Evolutionary conservation across 129 eudicot species (phyloP), one percentile per base, ranked within the genome.

Genomic region (Artemisia tridentata): DNA sequence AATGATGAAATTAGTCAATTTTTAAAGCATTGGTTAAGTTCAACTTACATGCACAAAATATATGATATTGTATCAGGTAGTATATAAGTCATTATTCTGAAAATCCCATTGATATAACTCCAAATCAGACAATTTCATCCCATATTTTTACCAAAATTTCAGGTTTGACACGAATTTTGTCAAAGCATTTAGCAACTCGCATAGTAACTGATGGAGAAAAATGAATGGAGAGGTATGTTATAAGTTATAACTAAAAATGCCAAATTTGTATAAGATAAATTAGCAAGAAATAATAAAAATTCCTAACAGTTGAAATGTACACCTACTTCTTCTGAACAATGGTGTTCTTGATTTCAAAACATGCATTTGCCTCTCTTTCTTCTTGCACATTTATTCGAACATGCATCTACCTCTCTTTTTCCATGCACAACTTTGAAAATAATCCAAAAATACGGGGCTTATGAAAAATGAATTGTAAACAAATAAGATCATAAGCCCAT

Each of bases 151-250:
- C 98, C 98, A 72, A 89, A 92, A 65, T 92, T 92, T 80, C 98
- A 3, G 98, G 98, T 76, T 92, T 92, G 72, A 92, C 96, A 66
- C 98, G 95, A 69, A 92, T 92, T 85, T 92, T 92, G 21, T 92
- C 98, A 70, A 92, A 92, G 84, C 98, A 92, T 80, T 92, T 95
- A 73, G 96, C 90, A 74, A 92, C 92, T 47, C 98, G 86, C 71
- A 92, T 61, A 17, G 98, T 95, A 79, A 92, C 77, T 38, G 98
- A 74, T 46, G 98, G 98, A 18, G 98, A 90, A 80, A 92, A 92
- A 81, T 92, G 98, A 80, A 92, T 89, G 80, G 96, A 31, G 98
- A 96, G 68, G 87, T 96, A 55, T 89, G 81, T 67, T 96, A 95
- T 80, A 92, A 89, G 84, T 86, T 92, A 77, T 92, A 92, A 78